These are phyloP conservation scores for Paracamarosporium sp. DNA, from an alignment of 2,329 filamentous ascomycete species.

Conservation along the genomic window DNA sequence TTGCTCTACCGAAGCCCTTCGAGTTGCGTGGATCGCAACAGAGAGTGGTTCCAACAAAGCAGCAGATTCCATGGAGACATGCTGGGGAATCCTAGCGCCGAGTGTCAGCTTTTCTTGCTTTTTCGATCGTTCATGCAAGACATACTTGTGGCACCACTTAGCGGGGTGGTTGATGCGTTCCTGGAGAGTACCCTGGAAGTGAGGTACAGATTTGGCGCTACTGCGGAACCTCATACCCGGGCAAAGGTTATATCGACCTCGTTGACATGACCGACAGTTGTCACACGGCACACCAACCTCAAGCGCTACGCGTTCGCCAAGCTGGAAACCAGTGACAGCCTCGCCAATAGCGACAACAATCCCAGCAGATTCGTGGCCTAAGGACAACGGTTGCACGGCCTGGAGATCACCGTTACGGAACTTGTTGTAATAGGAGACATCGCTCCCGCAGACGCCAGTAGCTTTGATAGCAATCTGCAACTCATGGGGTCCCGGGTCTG, in stretches of 20 bases:
- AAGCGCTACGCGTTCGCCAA: slow-evolving; percentile 50
- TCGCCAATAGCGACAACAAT: slow-evolving; percentile 48
- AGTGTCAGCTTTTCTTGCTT: slow-evolving; percentile 36
- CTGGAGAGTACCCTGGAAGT: slow-evolving; percentile 53
- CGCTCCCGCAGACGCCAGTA: slow-evolving; percentile 74
- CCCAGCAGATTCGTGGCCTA: slow-evolving; percentile 54
- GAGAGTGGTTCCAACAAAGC: slow-evolving; percentile 67
- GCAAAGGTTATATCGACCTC: slow-evolving; percentile 52
- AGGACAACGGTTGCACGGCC: slow-evolving; percentile 68
- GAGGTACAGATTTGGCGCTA: slow-evolving; percentile 52
- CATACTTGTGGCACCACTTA: slow-evolving; percentile 54
- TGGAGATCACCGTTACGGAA: slow-evolving; percentile 75
- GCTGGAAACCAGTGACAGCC: slow-evolving; percentile 45
- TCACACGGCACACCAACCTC: slow-evolving; percentile 52
- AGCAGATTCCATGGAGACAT: slow-evolving; percentile 48
- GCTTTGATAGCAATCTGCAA: slow-evolving; percentile 70
- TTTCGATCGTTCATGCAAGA: slow-evolving; percentile 37
- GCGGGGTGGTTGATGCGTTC: slow-evolving; percentile 53
- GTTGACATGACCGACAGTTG: slow-evolving; percentile 50
- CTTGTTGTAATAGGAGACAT: slow-evolving; percentile 75
- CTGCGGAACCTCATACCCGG: slow-evolving; percentile 51
- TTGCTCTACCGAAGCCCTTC: slow-evolving; percentile 74
- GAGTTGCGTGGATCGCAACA: slow-evolving; percentile 84
- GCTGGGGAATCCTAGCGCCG: slow-evolving; percentile 45
- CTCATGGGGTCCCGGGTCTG: slow-evolving; percentile 62